Evolutionary conservation across 352 stramenopile species (phyloP), one percentile per base, ranked within the genome.

Genomic region (Phytopythium ostracodes): DNA sequence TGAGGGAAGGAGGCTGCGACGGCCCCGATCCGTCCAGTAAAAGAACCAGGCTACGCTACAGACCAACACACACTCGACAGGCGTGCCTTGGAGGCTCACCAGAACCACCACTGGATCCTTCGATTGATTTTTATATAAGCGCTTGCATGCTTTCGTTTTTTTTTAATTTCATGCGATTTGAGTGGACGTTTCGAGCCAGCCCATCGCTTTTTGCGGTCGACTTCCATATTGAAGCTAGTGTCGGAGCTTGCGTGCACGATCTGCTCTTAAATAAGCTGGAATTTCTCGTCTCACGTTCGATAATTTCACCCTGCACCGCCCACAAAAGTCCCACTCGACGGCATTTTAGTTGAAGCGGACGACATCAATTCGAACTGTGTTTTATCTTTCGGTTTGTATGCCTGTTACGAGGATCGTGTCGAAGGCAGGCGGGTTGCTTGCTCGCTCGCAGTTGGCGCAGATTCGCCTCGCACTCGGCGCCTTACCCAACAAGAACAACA

Each of bases 41-140:
- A 15, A 38, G 10, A 38, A 38, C 33, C 33, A 14, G 33, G 33
- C 10, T 15, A 38, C 10, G 33, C 31, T 4, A 4, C 31, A 11
- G 33, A 2, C 22, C 2, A 12, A 50, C 20, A 27, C 33, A 38
- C 33, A 11, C 10, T 38, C 10, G 33, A 38, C 33, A 38, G 33
- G 33, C 33, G 2, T 38, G 33, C 33, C 7, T 38, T 10, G 7
- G 14, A 29, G 24, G n/a, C 29, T 51, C 44, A 51, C 44, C 44
- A 51, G 44, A 51, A 51, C 44, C 44, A 51, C 6, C n/a, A n/a
- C 44, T 51, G 44, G 44, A 29, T 51, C 9, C 20, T 38, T 38
- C 33, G 33, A 38, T 38, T 38, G 33, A 38, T 38, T 38, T n/a
- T 51, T 27, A 31, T 25, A 14, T 44, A 9, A 15, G 8, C 20